Conservation (phyloP, 345 rosid genomes). For the Hypericum androsaemum region DNA sequence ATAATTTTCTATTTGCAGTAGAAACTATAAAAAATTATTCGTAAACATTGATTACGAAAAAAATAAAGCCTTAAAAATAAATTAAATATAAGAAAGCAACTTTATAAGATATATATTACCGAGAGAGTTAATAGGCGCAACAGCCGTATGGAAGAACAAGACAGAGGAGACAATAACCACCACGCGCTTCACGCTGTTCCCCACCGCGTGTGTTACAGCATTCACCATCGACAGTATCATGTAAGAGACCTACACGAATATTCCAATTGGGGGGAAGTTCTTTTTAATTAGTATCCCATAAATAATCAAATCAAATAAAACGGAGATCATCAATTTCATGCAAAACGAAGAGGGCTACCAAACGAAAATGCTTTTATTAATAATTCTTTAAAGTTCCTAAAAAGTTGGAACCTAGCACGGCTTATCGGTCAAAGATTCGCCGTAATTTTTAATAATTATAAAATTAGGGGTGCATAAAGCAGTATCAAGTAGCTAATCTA, state of each 20-base stretch:
- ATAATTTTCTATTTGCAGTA: too few species aligned
- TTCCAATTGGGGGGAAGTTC: too few species aligned
- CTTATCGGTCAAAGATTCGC: too few species aligned
- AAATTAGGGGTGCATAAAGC: too few species aligned
- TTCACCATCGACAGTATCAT: slow-evolving; percentile 69
- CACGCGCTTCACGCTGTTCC: slow-evolving; percentile 75
- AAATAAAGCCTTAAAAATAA: not conserved
- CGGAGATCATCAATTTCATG: not conserved
- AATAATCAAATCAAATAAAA: not conserved
- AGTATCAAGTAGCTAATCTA: too few species aligned
- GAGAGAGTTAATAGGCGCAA: slow-evolving; percentile 49
- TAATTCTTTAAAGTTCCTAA: too few species aligned
- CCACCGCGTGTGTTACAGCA: slow-evolving; percentile 79
- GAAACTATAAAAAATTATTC: not conserved
- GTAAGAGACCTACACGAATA: slow-evolving; percentile 51
- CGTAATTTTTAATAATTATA: too few species aligned
- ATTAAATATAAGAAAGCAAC: not conserved
- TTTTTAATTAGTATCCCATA: too few species aligned
- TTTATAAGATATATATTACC: slow-evolving; percentile 34
- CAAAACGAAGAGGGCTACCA: not conserved
- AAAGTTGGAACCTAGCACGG: too few species aligned
- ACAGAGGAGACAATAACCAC: slow-evolving; percentile 68
- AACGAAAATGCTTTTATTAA: too few species aligned
- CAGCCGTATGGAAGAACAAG: slow-evolving; percentile 55
- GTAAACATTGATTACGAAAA: not conserved